Base-by-base conservation (phyloP, 1,139 yeast species). In the Torulaspora pretoriensis region DNA sequence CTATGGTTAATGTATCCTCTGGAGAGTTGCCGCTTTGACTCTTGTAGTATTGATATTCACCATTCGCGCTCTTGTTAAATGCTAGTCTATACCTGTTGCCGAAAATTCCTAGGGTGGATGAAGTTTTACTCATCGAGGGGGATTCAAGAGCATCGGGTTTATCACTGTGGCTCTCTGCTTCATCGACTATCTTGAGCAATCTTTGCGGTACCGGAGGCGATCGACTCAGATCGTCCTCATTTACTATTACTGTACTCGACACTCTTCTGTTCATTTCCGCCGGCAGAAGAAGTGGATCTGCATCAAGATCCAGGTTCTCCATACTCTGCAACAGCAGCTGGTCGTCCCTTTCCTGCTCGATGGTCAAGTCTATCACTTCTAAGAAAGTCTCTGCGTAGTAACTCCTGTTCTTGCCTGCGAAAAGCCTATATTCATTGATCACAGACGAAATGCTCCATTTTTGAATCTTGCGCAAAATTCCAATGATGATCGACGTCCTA, bases 401-500 rank as follows among this genome's bases (percentile, higher is more conserved):
- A 55, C 81, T 86, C 25, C 83, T 72, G 55, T 85, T 82, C 49
- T 78, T 79, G 27, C 89, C 85, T 2, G 88, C 74, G 64, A 80
- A 86, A 7, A 85, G 74, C 40, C 96, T 71, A 66, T 87, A 92
- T 63, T 92, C 97, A 53, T 83, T 84, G 25, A 89, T 77, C 8
- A 90, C 80, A 19, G 94, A 81, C 29, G 89, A 81, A 60, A 85
- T 84, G 54, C 81, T 83, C 97, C 97, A 90, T 64, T 84, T 84
- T 64, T 87, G 95, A 29, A 89, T 72, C 61, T 83, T 82, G 44
- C 98, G 70, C 27, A 92, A 67, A 1, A 89, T 72, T 0, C 97
- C 96, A 5, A 88, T 77, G 24, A 90, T 73, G 3, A 94, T 80
- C 46, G 86, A 83, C 2, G 92, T 81, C 43, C 85, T 78, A 60